Conservation (phyloP, 192 early-diverging fungal genomes). For the Umbelopsis ramanniana region DNA sequence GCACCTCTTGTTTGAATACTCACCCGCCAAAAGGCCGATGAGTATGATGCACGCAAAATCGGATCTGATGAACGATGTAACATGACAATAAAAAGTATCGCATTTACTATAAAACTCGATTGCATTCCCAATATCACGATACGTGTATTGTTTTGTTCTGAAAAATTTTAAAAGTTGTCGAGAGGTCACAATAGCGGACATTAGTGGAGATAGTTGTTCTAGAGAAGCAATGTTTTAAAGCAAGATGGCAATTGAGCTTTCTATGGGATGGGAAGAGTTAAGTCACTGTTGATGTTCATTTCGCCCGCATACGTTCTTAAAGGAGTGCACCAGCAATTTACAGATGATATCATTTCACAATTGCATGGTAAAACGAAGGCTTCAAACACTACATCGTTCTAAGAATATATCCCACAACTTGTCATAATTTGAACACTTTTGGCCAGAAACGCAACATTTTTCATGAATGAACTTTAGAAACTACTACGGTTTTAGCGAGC, state of each 20-base stretch:
- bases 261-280: too few relatives aligned
- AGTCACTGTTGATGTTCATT: too few relatives aligned
- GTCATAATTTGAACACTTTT: background rate
- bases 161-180: too few relatives aligned
- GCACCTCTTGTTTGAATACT: constrained; percentile 24
- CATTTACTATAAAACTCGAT: too few relatives aligned
- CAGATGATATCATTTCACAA: background rate
- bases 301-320: too few relatives aligned
- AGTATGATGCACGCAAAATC: constrained; percentile 23
- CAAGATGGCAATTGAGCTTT: too few relatives aligned
- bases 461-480: background rate
- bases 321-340: background rate
- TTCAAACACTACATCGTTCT: background rate
- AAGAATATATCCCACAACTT: background rate
- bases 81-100: too few relatives aligned
- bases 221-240: too few relatives aligned
- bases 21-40: constrained; percentile 20
- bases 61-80: constrained; percentile 18
- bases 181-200: too few relatives aligned
- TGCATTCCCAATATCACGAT: background rate
- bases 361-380: background rate
- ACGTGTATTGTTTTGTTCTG: background rate
- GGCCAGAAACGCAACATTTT: background rate
- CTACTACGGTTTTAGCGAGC: constrained; percentile 11
- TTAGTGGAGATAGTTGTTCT: too few relatives aligned